phyloP scores from a whole-genome alignment of 2,329 filamentous ascomycete genomes.

The Xenoacremonium recifei region DNA sequence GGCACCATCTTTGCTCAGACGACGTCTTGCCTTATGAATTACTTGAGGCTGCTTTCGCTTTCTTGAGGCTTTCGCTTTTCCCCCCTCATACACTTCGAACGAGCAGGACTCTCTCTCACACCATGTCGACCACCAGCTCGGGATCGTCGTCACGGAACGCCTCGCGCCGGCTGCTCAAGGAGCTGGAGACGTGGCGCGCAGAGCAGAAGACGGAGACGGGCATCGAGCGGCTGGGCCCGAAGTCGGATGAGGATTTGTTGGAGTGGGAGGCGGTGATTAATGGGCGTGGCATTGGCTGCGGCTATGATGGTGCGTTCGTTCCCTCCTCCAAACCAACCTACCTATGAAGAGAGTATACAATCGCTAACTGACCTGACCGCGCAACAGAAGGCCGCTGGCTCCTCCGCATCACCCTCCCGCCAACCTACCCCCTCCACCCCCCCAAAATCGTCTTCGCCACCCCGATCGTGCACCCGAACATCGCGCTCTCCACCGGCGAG shows the following conservation, averaged over 20 bases:
- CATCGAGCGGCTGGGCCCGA: conserved; percentile 58
- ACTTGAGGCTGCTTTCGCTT: no score
- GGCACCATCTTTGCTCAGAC: background rate
- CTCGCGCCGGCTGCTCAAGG: conserved; percentile 56
- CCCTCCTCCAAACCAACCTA: background rate
- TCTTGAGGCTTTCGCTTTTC: no score
- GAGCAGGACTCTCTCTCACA: no score
- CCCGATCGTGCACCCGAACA: conserved; percentile 81
- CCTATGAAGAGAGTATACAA: background rate
- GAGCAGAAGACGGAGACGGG: conserved; percentile 50
- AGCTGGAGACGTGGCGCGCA: conserved; percentile 52
- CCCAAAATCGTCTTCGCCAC: conserved; percentile 82
- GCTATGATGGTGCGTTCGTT: conserved; percentile 51
- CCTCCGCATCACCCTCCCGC: conserved; percentile 72
- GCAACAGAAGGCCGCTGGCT: conserved; percentile 74
- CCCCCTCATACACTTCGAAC: no score
- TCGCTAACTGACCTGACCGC: background rate
- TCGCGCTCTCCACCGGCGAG: conserved; percentile 69
- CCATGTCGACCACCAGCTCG: conserved; percentile 16
- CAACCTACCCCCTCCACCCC: conserved; percentile 74
- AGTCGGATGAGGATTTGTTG: conserved; percentile 53
- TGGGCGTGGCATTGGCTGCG: conserved; percentile 52
- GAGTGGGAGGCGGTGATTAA: conserved; percentile 61
- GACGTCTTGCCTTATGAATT: no score
- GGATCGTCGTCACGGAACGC: conserved; percentile 39